Evolutionary conservation across 192 early-diverging fungal species (phyloP).

Genomic region (Paraglomus occultum): DNA sequence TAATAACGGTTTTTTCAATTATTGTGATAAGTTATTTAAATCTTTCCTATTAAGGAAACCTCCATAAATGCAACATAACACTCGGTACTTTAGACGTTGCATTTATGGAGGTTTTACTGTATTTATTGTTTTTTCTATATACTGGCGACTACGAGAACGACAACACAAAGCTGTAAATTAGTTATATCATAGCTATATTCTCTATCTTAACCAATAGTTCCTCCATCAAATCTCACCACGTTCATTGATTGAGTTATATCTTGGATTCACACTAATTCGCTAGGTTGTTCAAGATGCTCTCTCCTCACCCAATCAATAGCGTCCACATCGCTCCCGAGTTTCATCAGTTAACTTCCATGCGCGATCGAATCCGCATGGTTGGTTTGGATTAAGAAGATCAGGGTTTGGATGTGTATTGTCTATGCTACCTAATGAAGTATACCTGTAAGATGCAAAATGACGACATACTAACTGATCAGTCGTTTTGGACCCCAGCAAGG

Average conservation of each 20-base stretch:
- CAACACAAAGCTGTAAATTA: too few relatives aligned
- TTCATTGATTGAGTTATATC: not conserved
- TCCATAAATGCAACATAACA: too few relatives aligned
- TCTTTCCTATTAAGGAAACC: too few relatives aligned
- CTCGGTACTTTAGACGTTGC: too few relatives aligned
- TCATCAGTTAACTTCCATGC: constrained; percentile 64
- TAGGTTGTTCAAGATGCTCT: not conserved
- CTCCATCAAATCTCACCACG: not conserved
- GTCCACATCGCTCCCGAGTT: constrained; percentile 62
- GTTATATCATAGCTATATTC: not conserved
- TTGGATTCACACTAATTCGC: not conserved
- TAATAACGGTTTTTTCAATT: too few relatives aligned
- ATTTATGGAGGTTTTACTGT: too few relatives aligned
- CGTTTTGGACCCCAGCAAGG: not conserved
- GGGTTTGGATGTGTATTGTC: constrained; percentile 88
- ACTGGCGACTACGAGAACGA: too few relatives aligned
- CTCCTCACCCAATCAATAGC: constrained; percentile 32
- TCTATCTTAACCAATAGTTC: not conserved
- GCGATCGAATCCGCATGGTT: constrained; percentile 52
- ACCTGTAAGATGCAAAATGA: constrained; percentile 48
- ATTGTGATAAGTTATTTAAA: too few relatives aligned
- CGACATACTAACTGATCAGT: too few relatives aligned
- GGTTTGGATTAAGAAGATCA: constrained; percentile 35
- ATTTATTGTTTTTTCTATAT: too few relatives aligned
- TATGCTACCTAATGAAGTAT: constrained; percentile 87